Evolutionary conservation across 1,139 yeast species (phyloP).

Genomic region (Kodamaea derodonti): DNA sequence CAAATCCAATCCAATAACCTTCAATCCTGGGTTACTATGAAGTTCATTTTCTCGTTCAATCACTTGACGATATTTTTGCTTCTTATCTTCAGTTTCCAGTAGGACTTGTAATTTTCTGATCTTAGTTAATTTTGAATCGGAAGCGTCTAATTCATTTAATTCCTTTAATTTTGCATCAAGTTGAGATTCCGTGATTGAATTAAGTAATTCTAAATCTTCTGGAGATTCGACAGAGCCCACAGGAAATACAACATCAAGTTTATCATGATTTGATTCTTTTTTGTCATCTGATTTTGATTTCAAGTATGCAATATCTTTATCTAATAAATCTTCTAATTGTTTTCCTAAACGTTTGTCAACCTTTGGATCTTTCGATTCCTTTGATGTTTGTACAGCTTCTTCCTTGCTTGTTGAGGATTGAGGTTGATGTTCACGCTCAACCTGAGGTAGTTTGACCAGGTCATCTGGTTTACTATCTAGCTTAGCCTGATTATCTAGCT

Average conservation of each 20-base stretch:
- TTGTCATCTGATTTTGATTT: background rate
- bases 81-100: conserved; percentile 15
- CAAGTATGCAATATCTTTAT: background rate
- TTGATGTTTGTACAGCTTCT: background rate
- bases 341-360: conserved; percentile 1
- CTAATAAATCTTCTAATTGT: conserved; percentile 2
- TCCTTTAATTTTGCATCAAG: conserved; percentile 20
- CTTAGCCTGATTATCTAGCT: background rate
- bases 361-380: background rate
- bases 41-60: conserved; percentile 20
- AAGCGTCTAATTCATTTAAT: conserved; percentile 16
- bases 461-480: background rate
- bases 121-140: conserved; percentile 21
- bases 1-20: conserved; percentile 27
- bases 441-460: background rate
- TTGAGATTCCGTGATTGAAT: conserved; percentile 18
- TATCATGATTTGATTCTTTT: background rate
- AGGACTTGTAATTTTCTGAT: conserved; percentile 23
- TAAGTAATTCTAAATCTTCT: conserved; percentile 7
- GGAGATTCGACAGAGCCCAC: background rate
- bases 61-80: conserved; percentile 13
- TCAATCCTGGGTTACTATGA: conserved; percentile 12
- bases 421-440: background rate
- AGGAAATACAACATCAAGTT: background rate
- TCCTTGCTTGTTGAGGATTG: background rate